phyloP scores from a whole-genome alignment of 208 protist genomes.

The Leishmania amazonensis region DNA sequence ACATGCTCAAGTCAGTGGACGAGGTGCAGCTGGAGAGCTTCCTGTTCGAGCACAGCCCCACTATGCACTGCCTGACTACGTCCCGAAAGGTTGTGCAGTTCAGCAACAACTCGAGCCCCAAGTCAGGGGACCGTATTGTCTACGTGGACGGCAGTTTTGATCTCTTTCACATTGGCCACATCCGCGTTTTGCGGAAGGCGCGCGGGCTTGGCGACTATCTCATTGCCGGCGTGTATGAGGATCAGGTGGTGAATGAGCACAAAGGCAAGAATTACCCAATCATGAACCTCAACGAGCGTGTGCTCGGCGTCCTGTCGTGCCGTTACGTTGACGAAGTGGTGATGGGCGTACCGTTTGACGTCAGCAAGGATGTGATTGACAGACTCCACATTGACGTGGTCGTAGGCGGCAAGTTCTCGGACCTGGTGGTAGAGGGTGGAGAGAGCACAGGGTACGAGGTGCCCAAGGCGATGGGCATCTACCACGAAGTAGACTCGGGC shows the following conservation, averaged over 20 bases:
- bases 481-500: constrained; percentile 72
- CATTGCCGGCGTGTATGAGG: constrained; percentile 96
- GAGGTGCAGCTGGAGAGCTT: constrained; percentile 48
- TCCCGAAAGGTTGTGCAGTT: constrained; percentile 97
- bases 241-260: constrained; percentile 89
- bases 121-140: constrained; percentile 91
- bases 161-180: constrained; percentile 97
- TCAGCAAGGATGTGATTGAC: constrained; percentile 94
- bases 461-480: constrained; percentile 84
- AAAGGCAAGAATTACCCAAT: constrained; percentile 97
- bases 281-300: constrained; percentile 98
- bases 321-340: constrained; percentile 98
- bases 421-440: constrained; percentile 11
- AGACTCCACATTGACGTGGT: constrained; percentile 87
- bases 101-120: constrained; percentile 83
- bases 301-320: constrained; percentile 96
- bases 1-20: constrained; percentile 48
- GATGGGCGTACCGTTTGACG: constrained; percentile 95
- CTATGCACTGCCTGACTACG: constrained; percentile 88
- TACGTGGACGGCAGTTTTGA: constrained; percentile 98
- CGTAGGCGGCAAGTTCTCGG: constrained; percentile 75
- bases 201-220: constrained; percentile 94
- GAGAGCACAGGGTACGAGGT: constrained; percentile 51
- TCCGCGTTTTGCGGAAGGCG: constrained; percentile 93
- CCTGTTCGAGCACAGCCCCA: constrained; percentile 18